Evolutionary conservation across 2,329 filamentous ascomycete species (phyloP).

Genomic region (Colletotrichum godetiae): DNA sequence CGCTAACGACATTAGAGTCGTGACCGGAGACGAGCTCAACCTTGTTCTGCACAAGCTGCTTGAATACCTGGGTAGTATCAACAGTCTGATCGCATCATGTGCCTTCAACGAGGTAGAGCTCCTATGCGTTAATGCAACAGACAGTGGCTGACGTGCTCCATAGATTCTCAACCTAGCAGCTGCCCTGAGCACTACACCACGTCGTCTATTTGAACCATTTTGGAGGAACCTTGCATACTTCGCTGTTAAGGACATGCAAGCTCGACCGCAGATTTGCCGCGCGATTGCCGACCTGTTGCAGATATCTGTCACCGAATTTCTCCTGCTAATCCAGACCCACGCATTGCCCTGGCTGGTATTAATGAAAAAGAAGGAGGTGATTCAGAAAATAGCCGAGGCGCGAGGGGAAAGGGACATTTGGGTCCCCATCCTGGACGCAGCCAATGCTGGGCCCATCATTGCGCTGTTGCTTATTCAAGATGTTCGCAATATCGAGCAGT

Average conservation of each 20-base stretch:
- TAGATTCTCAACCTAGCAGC: slow-evolving; percentile 77
- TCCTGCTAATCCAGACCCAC: slow-evolving; percentile 80
- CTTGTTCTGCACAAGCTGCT: slow-evolving; percentile 85
- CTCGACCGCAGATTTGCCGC: slow-evolving; percentile 83
- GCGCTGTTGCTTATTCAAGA: slow-evolving; percentile 70
- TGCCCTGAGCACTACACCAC: slow-evolving; percentile 69
- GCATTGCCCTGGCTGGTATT: slow-evolving; percentile 90
- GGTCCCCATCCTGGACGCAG: slow-evolving; percentile 63
- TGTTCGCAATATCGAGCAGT: slow-evolving; percentile 67
- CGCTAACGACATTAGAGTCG: slow-evolving; percentile 59
- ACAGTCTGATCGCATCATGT: slow-evolving; percentile 81
- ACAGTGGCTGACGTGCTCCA: not conserved
- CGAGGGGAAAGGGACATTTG: slow-evolving; percentile 75
- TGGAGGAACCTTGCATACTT: slow-evolving; percentile 88
- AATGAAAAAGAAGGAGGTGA: slow-evolving; percentile 79
- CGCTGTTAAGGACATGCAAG: slow-evolving; percentile 83
- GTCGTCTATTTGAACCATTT: slow-evolving; percentile 83
- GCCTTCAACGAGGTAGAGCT: slow-evolving; percentile 80
- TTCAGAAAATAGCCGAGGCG: slow-evolving; percentile 83
- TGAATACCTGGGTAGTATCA: slow-evolving; percentile 87
- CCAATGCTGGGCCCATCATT: slow-evolving; percentile 68
- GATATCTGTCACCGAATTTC: slow-evolving; percentile 78
- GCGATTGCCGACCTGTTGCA: slow-evolving; percentile 84
- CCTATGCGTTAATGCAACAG: not conserved
- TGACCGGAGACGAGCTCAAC: slow-evolving; percentile 85